Percentiles rank a stretch among this genome's conserved stretches.
phyloP scores from a whole-genome alignment of 192 early-diverging fungal species.

The Lobosporangium transversale region DNA sequence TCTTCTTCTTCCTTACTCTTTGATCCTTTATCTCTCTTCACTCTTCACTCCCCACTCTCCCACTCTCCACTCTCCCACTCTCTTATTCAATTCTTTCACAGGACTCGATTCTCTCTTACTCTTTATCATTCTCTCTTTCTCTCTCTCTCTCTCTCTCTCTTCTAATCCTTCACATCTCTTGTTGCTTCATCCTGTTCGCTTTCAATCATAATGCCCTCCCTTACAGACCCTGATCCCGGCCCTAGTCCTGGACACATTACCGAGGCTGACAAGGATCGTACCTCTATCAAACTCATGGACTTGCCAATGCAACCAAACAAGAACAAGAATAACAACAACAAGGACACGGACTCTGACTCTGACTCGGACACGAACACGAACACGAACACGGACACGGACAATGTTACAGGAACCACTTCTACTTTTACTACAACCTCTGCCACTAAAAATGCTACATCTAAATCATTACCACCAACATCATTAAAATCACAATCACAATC shows the following conservation, averaged over 20 bases:
- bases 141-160: too few relatives aligned
- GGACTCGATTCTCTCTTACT: background rate
- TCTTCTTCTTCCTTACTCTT: too few relatives aligned
- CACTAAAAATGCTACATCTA: too few relatives aligned
- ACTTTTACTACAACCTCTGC: background rate
- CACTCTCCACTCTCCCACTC: slow-evolving; percentile 1
- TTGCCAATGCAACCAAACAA: slow-evolving; percentile 40
- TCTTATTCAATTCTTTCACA: slow-evolving; percentile 2
- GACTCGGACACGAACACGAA: background rate
- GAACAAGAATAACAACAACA: slow-evolving; percentile 9
- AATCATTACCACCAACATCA: background rate
- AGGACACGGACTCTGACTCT: background rate
- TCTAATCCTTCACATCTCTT: too few relatives aligned
- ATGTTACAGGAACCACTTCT: background rate
- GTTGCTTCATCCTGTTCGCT: too few relatives aligned
- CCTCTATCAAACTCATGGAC: slow-evolving; percentile 51
- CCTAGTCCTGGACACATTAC: background rate
- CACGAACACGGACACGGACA: background rate
- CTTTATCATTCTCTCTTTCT: background rate
- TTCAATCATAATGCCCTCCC: slow-evolving; percentile 9
- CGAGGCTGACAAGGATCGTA: slow-evolving; percentile 38
- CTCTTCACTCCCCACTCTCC: background rate
- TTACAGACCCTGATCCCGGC: slow-evolving; percentile 10
- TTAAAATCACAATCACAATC: background rate
- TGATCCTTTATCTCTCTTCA: background rate